Percentiles rank a stretch among this genome's conserved stretches.
These are phyloP conservation scores for Balansia obtecta DNA, from an alignment of 2,329 filamentous ascomycete genomes.

Conservation along the genomic window DNA sequence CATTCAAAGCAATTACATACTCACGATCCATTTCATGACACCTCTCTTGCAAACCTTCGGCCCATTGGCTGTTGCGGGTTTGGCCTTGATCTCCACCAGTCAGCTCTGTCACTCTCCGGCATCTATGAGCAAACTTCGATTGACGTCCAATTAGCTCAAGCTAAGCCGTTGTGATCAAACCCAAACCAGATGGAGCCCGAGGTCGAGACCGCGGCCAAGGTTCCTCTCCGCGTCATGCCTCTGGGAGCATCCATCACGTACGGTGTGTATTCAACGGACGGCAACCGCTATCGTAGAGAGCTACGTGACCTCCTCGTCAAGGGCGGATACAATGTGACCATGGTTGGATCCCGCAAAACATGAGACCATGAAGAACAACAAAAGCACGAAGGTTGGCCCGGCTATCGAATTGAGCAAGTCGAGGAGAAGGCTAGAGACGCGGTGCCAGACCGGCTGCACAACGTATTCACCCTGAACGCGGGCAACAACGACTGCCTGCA, in stretches of 20 bases:
- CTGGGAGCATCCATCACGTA: conserved; percentile 31
- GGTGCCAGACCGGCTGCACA: conserved; percentile 22
- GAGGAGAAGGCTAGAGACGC: conserved; percentile 18
- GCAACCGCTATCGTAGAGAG: conserved; percentile 26
- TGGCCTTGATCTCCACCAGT: conserved; percentile 11
- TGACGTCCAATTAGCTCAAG: background rate
- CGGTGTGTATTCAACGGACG: conserved; percentile 22
- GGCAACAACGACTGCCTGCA: conserved; percentile 32
- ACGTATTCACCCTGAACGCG: conserved; percentile 28
- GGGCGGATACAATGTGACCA: conserved; percentile 19
- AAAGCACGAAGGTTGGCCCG: conserved; percentile 34
- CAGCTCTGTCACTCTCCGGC: background rate
- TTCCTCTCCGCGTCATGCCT: conserved; percentile 29
- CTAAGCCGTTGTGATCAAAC: background rate
- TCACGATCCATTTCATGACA: conserved; percentile 3
- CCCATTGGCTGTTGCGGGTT: conserved; percentile 13
- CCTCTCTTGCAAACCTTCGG: conserved; percentile 6
- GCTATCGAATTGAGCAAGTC: conserved; percentile 27
- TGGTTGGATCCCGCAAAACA: conserved; percentile 20
- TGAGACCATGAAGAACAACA: conserved; percentile 28
- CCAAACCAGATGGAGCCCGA: background rate
- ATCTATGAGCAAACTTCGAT: background rate
- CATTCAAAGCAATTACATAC: background rate
- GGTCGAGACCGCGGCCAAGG: conserved; percentile 7
- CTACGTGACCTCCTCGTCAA: conserved; percentile 19